phyloP scores from a whole-genome alignment of 2,329 filamentous ascomycete species.

The Aschersonia sp. region DNA sequence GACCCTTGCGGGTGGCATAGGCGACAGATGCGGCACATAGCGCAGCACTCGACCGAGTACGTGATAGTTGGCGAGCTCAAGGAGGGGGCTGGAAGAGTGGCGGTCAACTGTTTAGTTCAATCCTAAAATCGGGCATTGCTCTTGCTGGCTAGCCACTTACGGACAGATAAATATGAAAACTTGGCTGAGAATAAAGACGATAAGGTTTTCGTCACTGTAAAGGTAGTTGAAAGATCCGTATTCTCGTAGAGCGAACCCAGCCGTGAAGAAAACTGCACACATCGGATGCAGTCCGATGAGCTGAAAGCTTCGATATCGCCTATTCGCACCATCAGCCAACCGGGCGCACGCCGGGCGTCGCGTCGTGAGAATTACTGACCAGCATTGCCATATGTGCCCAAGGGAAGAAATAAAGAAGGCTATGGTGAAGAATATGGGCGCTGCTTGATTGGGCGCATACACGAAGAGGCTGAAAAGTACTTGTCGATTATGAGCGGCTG shows the following conservation, averaged over 20 bases:
- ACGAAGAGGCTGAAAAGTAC: conserved; percentile 11
- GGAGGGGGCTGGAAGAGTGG: conserved; percentile 30
- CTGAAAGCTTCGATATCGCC: conserved; percentile 36
- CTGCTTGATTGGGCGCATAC: conserved; percentile 39
- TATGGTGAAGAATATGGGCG: conserved; percentile 36
- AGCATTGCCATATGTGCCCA: conserved; percentile 39
- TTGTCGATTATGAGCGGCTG: background rate
- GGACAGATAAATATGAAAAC: conserved; percentile 20
- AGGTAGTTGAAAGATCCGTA: conserved; percentile 34
- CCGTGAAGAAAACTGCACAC: conserved; percentile 33
- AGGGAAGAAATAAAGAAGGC: conserved; percentile 29
- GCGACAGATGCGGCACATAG: conserved; percentile 46
- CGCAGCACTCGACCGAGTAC: conserved; percentile 45
- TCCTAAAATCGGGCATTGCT: too few species aligned
- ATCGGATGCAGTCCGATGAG: conserved; percentile 34
- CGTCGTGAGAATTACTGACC: conserved; percentile 9
- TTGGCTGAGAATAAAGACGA: conserved; percentile 30
- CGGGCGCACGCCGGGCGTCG: too few species aligned
- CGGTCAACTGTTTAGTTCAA: background rate
- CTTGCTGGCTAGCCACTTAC: conserved; percentile 12
- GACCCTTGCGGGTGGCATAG: conserved; percentile 31
- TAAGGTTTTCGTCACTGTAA: conserved; percentile 15
- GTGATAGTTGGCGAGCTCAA: conserved; percentile 51
- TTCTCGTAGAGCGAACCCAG: conserved; percentile 38
- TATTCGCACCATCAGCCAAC: conserved; percentile 8